Percentiles rank a stretch among this genome's conserved stretches.
Evolutionary conservation across 495 filamentous ascomycete species (phyloP).

Genomic region (Trichoderma virens): DNA sequence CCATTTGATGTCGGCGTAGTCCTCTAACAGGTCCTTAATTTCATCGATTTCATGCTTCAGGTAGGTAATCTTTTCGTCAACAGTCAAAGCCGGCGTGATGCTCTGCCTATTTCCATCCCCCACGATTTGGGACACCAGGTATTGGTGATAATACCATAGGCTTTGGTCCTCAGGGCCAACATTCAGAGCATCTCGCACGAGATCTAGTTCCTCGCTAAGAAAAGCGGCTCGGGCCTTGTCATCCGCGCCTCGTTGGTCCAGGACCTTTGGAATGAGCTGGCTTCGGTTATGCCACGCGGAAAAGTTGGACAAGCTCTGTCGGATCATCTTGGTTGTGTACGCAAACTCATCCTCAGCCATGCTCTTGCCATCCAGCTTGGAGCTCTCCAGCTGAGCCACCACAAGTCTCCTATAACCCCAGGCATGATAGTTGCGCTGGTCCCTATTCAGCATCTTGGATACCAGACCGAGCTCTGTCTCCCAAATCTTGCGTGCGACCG

Average conservation of each 20-base stretch:
- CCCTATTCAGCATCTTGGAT: conserved; percentile 75
- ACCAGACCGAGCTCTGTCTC: conserved; percentile 72
- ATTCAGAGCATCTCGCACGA: conserved; percentile 67
- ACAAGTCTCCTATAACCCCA: conserved; percentile 87
- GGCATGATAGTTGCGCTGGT: conserved; percentile 92
- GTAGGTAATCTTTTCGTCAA: conserved; percentile 56
- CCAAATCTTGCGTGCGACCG: conserved; percentile 61
- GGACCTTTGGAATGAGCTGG: conserved; percentile 66
- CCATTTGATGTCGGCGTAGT: conserved; percentile 68
- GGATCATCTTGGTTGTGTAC: conserved; percentile 85
- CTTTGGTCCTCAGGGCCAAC: conserved; percentile 89
- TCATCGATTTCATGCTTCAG: conserved; percentile 58
- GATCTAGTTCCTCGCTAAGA: conserved; percentile 61
- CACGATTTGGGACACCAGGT: conserved; percentile 57
- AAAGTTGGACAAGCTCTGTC: conserved; percentile 80
- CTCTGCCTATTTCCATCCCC: conserved; percentile 34
- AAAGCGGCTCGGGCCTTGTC: conserved; percentile 55
- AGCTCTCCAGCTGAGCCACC: conserved; percentile 57
- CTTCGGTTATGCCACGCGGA: conserved; percentile 93
- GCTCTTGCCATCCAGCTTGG: conserved; percentile 40
- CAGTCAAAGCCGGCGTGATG: conserved; percentile 54
- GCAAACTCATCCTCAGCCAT: conserved; percentile 76
- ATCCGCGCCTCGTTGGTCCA: conserved; percentile 60
- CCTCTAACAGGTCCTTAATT: conserved; percentile 66
- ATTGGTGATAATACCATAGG: conserved; percentile 93